A percentile compares a stretch with the other conserved stretches of the same genome.
Evolutionary conservation across 805 yeast species (phyloP).

Genomic region (Nakazawaea ambrosiae): DNA sequence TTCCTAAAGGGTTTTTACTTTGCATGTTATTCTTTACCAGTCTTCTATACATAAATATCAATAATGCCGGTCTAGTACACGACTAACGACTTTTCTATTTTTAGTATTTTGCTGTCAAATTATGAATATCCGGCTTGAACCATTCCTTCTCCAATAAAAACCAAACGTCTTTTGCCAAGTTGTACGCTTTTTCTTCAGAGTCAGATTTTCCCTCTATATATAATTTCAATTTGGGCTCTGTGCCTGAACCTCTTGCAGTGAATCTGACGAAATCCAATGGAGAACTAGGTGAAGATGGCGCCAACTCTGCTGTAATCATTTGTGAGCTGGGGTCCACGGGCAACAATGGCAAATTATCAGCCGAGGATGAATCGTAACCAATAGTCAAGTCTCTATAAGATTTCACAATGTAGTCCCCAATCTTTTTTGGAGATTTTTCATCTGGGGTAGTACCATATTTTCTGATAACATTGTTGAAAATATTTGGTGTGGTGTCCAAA

Average conservation of each 20-base stretch:
- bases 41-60: too few relatives aligned
- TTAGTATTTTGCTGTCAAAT: too few relatives aligned
- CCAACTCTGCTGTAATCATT: constrained; percentile 71
- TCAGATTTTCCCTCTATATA: constrained; percentile 72
- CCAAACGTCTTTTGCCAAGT: constrained; percentile 66
- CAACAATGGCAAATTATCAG: constrained; percentile 48
- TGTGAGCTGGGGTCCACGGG: constrained; percentile 73
- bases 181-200: constrained; percentile 38
- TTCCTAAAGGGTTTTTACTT: too few relatives aligned
- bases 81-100: too few relatives aligned
- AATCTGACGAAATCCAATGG: constrained; percentile 45
- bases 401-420: constrained; percentile 54
- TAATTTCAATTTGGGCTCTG: constrained; percentile 91
- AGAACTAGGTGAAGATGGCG: constrained; percentile 12
- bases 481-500: constrained; percentile 38
- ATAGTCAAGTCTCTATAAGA: constrained; percentile 79
- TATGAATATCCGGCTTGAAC: constrained; percentile 55
- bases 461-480: constrained; percentile 43
- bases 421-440: constrained; percentile 32
- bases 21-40: too few relatives aligned
- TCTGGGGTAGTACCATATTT: constrained; percentile 11
- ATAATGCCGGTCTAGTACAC: too few relatives aligned
- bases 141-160: constrained; percentile 45
- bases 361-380: constrained; percentile 72
- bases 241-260: constrained; percentile 92